Conservation (phyloP, 192 early-diverging fungal species). For the Rhizophagus sp. region DNA sequence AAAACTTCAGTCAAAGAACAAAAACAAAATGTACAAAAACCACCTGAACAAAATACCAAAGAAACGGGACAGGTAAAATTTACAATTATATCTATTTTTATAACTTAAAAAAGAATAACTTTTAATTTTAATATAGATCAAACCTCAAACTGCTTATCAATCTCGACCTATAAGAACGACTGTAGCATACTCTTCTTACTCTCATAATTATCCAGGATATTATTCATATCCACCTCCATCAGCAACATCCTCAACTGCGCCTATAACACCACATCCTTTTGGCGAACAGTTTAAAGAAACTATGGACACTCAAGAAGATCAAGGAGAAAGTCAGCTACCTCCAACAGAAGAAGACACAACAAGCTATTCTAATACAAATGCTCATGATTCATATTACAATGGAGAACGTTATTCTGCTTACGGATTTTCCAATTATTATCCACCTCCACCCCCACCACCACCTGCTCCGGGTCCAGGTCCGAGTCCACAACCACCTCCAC, state of each 20-base stretch:
- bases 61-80: not conserved
- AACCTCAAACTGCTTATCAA: not conserved
- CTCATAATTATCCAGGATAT: constrained; percentile 1
- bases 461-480: not conserved
- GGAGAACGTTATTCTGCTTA: not conserved
- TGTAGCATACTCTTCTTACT: not conserved
- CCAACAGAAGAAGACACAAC: not conserved
- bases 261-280: not conserved
- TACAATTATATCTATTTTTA: not conserved
- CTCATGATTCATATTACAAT: not conserved
- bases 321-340: not conserved
- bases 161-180: not conserved
- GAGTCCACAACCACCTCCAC: not conserved
- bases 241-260: not conserved
- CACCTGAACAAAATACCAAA: not conserved
- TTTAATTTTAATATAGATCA: not conserved
- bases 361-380: not conserved
- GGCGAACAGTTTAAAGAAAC: not conserved
- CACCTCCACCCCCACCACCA: constrained; percentile 4
- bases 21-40: not conserved
- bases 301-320: not conserved
- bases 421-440: not conserved
- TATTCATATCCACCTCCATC: constrained; percentile 9
- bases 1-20: not conserved
- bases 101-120: too few species aligned